A percentile compares a stretch with the other conserved stretches of the same genome.
Conservation (phyloP, 2,329 filamentous ascomycete genomes). For the Penicillium sp. region DNA sequence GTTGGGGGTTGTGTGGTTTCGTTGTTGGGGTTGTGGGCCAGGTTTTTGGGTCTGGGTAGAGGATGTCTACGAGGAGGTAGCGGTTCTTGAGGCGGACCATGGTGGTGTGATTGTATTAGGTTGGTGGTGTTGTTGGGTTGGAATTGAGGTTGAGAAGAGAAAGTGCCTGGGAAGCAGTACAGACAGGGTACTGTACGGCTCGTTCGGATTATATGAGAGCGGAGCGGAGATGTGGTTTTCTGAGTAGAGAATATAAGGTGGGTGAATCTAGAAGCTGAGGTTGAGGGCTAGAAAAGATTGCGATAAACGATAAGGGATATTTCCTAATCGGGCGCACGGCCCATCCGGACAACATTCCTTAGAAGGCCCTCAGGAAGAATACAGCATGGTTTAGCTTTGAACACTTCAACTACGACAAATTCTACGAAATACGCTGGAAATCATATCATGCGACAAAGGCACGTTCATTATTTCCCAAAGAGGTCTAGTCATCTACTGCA, state of each 20-base stretch:
- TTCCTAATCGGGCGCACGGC: conserved; percentile 1
- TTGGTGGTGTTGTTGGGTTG: neutral
- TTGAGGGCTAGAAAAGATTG: conserved; percentile 9
- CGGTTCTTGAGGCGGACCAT: conserved; percentile 98
- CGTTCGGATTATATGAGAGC: neutral
- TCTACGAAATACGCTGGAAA: neutral
- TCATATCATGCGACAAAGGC: conserved; percentile 22
- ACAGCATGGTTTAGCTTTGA: too few species aligned
- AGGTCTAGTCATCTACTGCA: conserved; percentile 28
- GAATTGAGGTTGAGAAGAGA: neutral
- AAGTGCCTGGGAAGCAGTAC: neutral
- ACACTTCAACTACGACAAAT: neutral
- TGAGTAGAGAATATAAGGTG: neutral
- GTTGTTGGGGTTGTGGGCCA: conserved; percentile 32
- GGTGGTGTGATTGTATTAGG: conserved; percentile 14
- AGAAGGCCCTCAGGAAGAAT: neutral
- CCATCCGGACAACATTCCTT: neutral
- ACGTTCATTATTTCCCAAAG: conserved; percentile 27
- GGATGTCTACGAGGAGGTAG: conserved; percentile 90
- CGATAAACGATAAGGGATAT: conserved; percentile 17
- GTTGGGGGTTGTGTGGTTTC: conserved; percentile 45
- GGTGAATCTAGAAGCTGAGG: neutral
- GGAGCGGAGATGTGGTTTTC: neutral
- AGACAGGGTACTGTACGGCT: too few species aligned
- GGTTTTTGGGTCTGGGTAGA: conserved; percentile 66